Percentiles rank a stretch among this genome's conserved stretches.
Evolutionary conservation across 176 grass and related monocot species (phyloP).

Genomic region (Carex parvula): DNA sequence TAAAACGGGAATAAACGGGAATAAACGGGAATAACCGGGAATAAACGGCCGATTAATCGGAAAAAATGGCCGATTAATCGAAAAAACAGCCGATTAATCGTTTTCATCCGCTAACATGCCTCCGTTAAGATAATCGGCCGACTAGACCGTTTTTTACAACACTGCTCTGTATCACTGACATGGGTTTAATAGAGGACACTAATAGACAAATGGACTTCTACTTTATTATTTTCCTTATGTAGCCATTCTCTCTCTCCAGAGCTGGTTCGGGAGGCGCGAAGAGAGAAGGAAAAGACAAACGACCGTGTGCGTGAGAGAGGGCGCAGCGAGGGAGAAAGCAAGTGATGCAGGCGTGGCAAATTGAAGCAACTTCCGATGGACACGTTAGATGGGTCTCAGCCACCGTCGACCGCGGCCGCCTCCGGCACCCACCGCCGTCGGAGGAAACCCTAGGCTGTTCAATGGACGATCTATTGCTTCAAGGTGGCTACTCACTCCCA

Average conservation of each 20-base stretch:
- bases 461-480: slow-evolving; percentile 29
- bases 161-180: neutral
- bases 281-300: neutral
- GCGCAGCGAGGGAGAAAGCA: neutral
- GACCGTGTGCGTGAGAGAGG: neutral
- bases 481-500: slow-evolving; percentile 22
- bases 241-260: neutral
- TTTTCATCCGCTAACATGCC: no score
- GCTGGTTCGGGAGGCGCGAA: neutral
- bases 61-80: no score
- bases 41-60: no score
- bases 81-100: no score
- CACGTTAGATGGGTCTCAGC: slow-evolving; percentile 25
- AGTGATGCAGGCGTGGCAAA: slow-evolving; percentile 31
- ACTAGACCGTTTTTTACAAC: no score
- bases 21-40: no score
- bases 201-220: neutral
- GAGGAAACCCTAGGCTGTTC: slow-evolving; percentile 29
- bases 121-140: no score
- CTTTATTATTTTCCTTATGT: neutral
- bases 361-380: slow-evolving; percentile 18
- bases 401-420: neutral
- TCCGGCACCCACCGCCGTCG: neutral
- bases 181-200: neutral
- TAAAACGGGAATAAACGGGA: no score